Evolutionary conservation across 2,329 filamentous ascomycete species (phyloP), one percentile per base, ranked within the genome.

Genomic region (Aspergillus sp.): DNA sequence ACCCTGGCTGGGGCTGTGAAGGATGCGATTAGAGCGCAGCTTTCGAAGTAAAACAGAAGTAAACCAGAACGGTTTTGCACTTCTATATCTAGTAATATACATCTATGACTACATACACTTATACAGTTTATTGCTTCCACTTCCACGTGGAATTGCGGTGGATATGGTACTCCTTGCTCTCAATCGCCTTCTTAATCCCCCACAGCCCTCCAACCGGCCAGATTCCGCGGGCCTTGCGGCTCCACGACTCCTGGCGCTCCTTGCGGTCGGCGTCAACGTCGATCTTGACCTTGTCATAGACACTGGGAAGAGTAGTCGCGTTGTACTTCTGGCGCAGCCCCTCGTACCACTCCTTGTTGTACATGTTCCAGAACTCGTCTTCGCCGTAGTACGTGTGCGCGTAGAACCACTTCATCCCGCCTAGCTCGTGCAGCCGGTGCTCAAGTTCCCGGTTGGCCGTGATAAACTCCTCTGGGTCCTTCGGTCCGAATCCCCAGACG

Each of bases 321-420:
- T 69, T 60, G 53, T 78, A 78, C 55, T 74, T 78, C 30, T 62
- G 61, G 7, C 77, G 65, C 62, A 79, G 53, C 6, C 49, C 62
- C 38, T 76, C 73, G 42, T 79, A 78, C 63, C 64, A 64, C 2
- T 66, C 58, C 41, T 68, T 69, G 53, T 79, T 71, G 58, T 77
- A 78, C 47, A 76, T 73, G 5, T 62, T 53, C 76, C 76, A 79
- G 61, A 79, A 79, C 56, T 79, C 76, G 4, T 74, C 67, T 58
- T 89, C 83, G n/a, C 83, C 81, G 72, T 95, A 95, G 76, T 92
- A 96, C 0, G 90, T 89, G 67, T 93, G 89, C 3, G 91, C 90
- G 73, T 96, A 96, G 12, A 96, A 78, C 89, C 90, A 95, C 77
- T 96, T 96, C 78, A 89, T 85, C 2, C 91, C 91, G 47, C 87